phyloP scores from a whole-genome alignment of 73 alveolate species.

The Paramecium sonneborni region DNA sequence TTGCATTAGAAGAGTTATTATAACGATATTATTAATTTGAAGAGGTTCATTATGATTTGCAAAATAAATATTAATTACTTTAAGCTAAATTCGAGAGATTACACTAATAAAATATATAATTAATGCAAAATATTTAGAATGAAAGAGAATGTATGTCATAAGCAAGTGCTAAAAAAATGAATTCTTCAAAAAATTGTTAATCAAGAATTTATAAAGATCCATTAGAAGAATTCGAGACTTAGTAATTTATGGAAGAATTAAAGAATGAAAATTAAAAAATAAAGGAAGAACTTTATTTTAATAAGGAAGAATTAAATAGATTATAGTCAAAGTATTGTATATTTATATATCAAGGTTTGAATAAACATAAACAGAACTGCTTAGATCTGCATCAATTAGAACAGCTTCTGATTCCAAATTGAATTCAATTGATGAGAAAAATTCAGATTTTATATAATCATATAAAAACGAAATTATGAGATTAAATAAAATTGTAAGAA shows the following conservation, averaged over 20 bases:
- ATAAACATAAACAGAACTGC: neutral
- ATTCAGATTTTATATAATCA: neutral
- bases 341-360: neutral
- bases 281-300: neutral
- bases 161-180: neutral
- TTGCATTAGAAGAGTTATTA: slow-evolving; percentile 3
- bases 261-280: neutral
- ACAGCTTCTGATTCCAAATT: slow-evolving; percentile 18
- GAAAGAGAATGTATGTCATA: neutral
- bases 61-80: neutral
- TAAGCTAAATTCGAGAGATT: neutral
- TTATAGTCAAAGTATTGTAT: neutral
- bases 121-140: neutral
- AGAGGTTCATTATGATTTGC: slow-evolving; percentile 1
- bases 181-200: neutral
- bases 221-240: neutral
- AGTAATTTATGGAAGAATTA: neutral
- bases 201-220: neutral
- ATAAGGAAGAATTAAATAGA: neutral
- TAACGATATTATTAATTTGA: slow-evolving; percentile 19
- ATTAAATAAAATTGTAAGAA: neutral
- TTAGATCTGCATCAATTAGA: neutral
- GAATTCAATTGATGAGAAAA: neutral
- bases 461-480: neutral
- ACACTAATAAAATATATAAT: neutral